A percentile compares a stretch with the other conserved stretches of the same genome.
Evolutionary conservation across 495 filamentous ascomycete genomes (phyloP).

Genomic region (Aspergillus affinis): DNA sequence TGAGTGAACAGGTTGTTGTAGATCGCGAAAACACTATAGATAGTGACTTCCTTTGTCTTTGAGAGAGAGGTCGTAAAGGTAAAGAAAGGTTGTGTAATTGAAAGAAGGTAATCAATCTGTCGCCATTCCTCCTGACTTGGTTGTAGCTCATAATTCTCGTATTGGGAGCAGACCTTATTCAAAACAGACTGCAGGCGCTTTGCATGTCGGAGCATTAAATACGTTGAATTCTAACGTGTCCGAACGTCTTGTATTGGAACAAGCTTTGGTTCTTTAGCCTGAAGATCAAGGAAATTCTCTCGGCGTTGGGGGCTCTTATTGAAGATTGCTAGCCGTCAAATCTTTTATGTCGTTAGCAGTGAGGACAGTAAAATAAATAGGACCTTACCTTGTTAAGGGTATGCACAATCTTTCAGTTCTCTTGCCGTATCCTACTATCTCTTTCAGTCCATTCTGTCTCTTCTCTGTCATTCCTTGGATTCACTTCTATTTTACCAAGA

Average conservation of each 20-base stretch:
- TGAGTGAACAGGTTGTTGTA: too few species aligned
- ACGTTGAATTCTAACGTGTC: too few species aligned
- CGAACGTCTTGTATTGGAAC: slow-evolving; percentile 22
- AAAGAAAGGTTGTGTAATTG: too few species aligned
- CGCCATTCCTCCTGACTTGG: too few species aligned
- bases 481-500: slow-evolving; percentile 17
- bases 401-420: slow-evolving; percentile 12
- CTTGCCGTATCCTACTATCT: neutral
- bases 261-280: slow-evolving; percentile 10
- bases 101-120: too few species aligned
- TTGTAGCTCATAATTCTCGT: too few species aligned
- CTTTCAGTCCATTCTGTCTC: slow-evolving; percentile 13
- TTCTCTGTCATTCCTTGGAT: slow-evolving; percentile 14
- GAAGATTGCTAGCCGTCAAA: slow-evolving; percentile 18
- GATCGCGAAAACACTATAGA: too few species aligned
- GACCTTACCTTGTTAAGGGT: slow-evolving; percentile 17
- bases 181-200: too few species aligned
- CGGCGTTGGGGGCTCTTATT: slow-evolving; percentile 17
- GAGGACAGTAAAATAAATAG: slow-evolving; percentile 2
- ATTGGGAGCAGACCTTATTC: too few species aligned
- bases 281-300: slow-evolving; percentile 12
- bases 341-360: slow-evolving; percentile 5
- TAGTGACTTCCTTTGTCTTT: too few species aligned
- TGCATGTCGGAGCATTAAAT: too few species aligned
- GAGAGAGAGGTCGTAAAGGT: too few species aligned